Evolutionary conservation across 768 basidiomycete genomes (phyloP), one percentile per base, ranked within the genome.

Genomic region (Lentinula lateritia): DNA sequence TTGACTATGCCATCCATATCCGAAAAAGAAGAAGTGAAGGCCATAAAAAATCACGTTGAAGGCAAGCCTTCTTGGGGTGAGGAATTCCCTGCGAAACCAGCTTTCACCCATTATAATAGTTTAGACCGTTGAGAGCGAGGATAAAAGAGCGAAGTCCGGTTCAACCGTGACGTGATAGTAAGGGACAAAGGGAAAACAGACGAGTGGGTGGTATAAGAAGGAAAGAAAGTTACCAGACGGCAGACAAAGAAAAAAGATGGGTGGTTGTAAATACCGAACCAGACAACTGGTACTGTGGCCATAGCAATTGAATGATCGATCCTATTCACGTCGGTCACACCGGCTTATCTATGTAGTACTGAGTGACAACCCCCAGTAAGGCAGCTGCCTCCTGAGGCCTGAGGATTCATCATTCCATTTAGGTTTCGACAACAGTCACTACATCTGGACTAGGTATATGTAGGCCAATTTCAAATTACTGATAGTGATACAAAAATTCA

Each of bases 1-100:
- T 83, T 93, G 91, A 70, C 83, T 85, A 71, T 86, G 80, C 92
- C 95, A 97, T n/a, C 95, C 95, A 72, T 92, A 89, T 0, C 76
- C 86, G 67, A 95, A 95, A 69, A 92, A 71, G 64, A 72, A 75
- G 54, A 92, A 59, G 62, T 97, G 95, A 0, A 83, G 69, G 50
- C 92, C 87, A 67, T 95, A 93, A 75, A 93, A 96, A 50, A 92
- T 66, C 66, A 89, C 69, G 65, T 91, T 90, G 75, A 93, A 91
- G 59, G 77, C 71, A 65, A 92, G 83, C 67, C 89, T 82, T 68
- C 85, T 77, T 2, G 80, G 80, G 38, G 68, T 73, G 58, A 90
- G 76, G 64, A 92, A 82, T 74, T 93, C 90, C 67, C 83, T 80
- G 43, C 79, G 82, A 68, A 92, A 83, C 89, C 90, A 93, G 69